Evolutionary conservation across 2,329 filamentous ascomycete species (phyloP), one percentile per base, ranked within the genome.

Genomic region (Neofusicoccum sp.): DNA sequence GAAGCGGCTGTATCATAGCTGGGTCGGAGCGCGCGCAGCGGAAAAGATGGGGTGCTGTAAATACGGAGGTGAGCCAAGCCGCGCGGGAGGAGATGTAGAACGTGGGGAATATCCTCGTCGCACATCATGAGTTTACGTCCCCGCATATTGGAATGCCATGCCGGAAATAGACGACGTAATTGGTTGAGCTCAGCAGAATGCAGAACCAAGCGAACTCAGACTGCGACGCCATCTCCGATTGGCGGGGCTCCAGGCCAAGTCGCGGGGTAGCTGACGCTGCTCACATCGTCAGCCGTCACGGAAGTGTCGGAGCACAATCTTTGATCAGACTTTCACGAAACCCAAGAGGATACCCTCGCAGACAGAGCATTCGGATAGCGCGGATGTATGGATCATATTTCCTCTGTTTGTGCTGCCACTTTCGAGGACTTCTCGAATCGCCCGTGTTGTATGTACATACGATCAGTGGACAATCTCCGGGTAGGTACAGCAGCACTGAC

Each of bases 31-130:
- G 20, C 20, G 20, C 20, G 20, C 20, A 16, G 48, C 14, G 51
- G 26, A n/a, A n/a, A 36, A 14, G 45, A 34, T 14, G 45, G 30
- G 48, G 33, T 28, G 11, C 24, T 8, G 28, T 5, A 12, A 31
- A 20, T 24, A 4, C n/a, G 11, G 16, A 16, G 24, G 11, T 14
- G 34, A 28, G 51, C 28, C 26, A 48, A 33, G 51, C 28, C 24
- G 51, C 36, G 28, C 26, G 16, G 20, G 28, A n/a, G 51, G 43
- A 14, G 11, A 43, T 33, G 51, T 56, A 24, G 38, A 56, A 43
- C 36, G 51, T 56, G 51, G 51, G 51, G 51, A 56, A 56, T 2
- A 20, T 20, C 51, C 51, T 43, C 28, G 51, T 33, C 51, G 51
- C 51, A 38, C 28, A 43, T 44, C 38, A 31, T 26, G 20, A 28